Conservation (phyloP, 495 filamentous ascomycete species). For the Haplographium delicatum region DNA sequence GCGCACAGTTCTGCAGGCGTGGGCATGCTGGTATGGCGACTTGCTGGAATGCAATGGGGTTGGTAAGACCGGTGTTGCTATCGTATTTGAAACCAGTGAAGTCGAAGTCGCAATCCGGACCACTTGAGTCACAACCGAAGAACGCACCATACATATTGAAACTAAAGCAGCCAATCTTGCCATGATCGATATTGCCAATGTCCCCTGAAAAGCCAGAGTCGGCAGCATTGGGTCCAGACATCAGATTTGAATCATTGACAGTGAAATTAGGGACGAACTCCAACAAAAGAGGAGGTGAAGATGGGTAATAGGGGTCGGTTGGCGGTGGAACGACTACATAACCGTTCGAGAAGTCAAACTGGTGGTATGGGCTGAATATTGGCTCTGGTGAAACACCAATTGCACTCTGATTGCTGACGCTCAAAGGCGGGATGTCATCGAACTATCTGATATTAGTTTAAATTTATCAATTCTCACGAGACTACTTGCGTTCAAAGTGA, state of each 20-base stretch:
- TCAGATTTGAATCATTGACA: constrained; percentile 7
- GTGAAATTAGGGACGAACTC: constrained; percentile 26
- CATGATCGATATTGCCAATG: constrained; percentile 22
- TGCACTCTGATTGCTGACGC: constrained; percentile 3
- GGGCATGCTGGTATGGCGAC: constrained; percentile 18
- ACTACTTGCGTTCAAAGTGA: constrained; percentile 22
- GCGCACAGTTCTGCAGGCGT: constrained; percentile 13
- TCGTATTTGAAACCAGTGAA: constrained; percentile 22
- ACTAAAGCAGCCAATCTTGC: constrained; percentile 22
- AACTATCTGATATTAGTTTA: constrained; percentile 20
- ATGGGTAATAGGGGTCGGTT: constrained; percentile 22
- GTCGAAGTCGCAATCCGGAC: constrained; percentile 17
- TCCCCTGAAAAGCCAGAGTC: constrained; percentile 21
- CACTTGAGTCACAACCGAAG: constrained; percentile 25
- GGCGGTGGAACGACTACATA: constrained; percentile 28
- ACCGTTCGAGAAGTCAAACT: constrained; percentile 28
- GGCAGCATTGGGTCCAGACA: constrained; percentile 16
- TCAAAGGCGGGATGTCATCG: constrained; percentile 26
- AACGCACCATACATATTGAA: constrained; percentile 25
- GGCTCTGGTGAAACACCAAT: constrained; percentile 16
- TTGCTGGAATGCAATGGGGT: constrained; percentile 3
- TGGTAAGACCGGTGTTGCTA: background rate
- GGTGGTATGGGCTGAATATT: constrained; percentile 25
- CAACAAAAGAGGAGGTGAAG: constrained; percentile 14
- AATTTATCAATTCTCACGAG: background rate